Base-by-base conservation (phyloP, 768 basidiomycete species). In the Serendipita sp. region DNA sequence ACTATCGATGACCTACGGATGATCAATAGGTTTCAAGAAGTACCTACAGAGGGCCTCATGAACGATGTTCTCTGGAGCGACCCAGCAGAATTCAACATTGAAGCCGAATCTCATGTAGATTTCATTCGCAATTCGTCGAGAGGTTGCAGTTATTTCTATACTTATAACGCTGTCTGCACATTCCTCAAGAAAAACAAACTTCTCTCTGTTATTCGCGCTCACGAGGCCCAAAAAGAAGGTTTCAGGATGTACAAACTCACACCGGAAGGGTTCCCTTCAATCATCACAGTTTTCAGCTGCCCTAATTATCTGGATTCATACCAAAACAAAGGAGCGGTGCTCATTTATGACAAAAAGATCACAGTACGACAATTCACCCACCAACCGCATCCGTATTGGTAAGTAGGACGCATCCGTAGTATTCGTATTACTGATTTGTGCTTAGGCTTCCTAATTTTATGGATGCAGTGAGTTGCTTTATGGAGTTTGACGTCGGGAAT, bases 171-270 rank as follows among this genome's bases (percentile, higher is more conserved):
- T 3, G 90, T 90, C 3, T 93, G 91, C 71, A 81, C 87, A 65
- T 99, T 99, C 78, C 78, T 99, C 17, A 91, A 95, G 70, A 80
- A 90, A 48, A 99, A 97, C 69, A 82, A 82, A 53, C 75, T 99
- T 9, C 75, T 99, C n/a, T 89, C 90, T 4, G 85, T 97, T 68
- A 94, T 99, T 65, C 85, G 78, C 9, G 78, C 78, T 3, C 78
- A 79, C 66, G 78, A 79, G 65, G 78, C 78, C 3, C 78, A 79
- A 67, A 78, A 78, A 68, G 76, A 76, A 0, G 77, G 77, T 74
- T 77, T 76, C 65, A 75, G 78, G 41, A 78, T 78, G 77, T 78
- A 79, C 69, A 79, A 78, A 66, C 78, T 77, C 3, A 76, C 76
- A 68, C 77, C 77, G 26, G 78, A 77, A 16, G 78, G 78, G 1